Percentiles rank a stretch among this genome's conserved stretches.
Conservation (phyloP, 345 rosid genomes). For the Firmiana major region DNA sequence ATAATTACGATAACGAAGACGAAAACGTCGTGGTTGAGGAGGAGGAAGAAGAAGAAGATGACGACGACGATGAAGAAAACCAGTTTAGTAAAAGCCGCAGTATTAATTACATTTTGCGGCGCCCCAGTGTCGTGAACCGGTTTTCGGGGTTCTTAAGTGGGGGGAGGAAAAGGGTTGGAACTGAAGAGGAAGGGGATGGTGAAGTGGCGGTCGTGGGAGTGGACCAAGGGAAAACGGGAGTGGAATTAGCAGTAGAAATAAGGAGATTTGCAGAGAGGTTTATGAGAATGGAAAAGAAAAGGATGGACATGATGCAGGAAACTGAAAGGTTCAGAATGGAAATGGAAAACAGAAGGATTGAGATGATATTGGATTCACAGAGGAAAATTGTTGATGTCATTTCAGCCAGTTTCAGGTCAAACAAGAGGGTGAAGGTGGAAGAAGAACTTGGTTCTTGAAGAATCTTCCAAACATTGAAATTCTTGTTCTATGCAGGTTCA, state of each 20-base stretch:
- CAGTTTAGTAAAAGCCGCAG: slow-evolving; percentile 51
- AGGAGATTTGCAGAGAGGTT: slow-evolving; percentile 55
- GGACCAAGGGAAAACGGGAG: slow-evolving; percentile 26
- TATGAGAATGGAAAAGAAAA: slow-evolving; percentile 11
- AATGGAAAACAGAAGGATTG: slow-evolving; percentile 63
- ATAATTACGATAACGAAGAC: neutral
- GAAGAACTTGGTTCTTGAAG: neutral
- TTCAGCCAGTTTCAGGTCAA: slow-evolving; percentile 26
- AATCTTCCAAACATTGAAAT: neutral
- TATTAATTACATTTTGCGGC: slow-evolving; percentile 55
- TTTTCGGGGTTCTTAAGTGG: slow-evolving; percentile 35
- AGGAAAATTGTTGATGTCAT: slow-evolving; percentile 51
- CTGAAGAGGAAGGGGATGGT: slow-evolving; percentile 26
- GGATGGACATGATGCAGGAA: slow-evolving; percentile 63
- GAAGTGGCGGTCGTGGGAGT: slow-evolving; percentile 8
- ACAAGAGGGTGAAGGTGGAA: slow-evolving; percentile 9
- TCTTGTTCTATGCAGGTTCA: slow-evolving; percentile 6
- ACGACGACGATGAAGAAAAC: slow-evolving; percentile 31
- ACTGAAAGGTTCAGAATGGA: slow-evolving; percentile 53
- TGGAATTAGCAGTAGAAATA: slow-evolving; percentile 52
- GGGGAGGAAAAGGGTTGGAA: slow-evolving; percentile 26
- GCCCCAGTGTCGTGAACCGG: slow-evolving; percentile 49
- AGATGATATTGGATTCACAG: slow-evolving; percentile 55
- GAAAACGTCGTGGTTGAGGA: too few relatives aligned
- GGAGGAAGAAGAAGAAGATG: too few relatives aligned